Conservation (phyloP, 306 rosid species). For the Betula pendula region DNA sequence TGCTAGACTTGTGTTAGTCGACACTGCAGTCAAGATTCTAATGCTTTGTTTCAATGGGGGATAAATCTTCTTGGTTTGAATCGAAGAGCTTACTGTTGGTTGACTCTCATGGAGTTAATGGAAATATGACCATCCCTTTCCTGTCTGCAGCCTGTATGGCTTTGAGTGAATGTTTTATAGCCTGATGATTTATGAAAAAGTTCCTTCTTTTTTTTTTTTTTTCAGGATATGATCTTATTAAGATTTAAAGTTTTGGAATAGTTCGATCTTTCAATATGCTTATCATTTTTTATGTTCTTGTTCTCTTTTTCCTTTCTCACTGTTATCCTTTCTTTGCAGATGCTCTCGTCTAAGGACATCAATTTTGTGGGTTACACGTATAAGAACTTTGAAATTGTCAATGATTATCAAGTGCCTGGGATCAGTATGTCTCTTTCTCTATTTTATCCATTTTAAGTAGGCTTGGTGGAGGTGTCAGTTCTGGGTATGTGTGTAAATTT, state of each 20-base stretch:
- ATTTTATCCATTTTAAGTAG: conserved; percentile 4
- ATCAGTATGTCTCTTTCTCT: conserved; percentile 56
- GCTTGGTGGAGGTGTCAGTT: conserved; percentile 18
- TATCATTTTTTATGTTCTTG: neutral
- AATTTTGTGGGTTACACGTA: conserved; percentile 97
- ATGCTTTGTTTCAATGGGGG: neutral
- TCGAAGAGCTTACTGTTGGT: neutral
- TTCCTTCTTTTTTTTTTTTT: neutral
- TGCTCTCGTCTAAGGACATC: conserved; percentile 96
- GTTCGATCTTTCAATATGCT: conserved; percentile 15
- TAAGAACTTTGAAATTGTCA: conserved; percentile 93
- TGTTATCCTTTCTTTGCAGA: conserved; percentile 50
- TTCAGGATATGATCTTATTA: conserved; percentile 6
- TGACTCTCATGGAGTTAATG: conserved; percentile 12
- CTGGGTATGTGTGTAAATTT: conserved; percentile 6
- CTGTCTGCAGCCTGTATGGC: conserved; percentile 3
- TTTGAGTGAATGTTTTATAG: conserved; percentile 20
- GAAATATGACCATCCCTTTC: conserved; percentile 19
- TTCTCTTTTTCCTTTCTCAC: conserved; percentile 19
- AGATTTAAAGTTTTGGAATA: conserved; percentile 3
- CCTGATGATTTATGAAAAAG: conserved; percentile 4
- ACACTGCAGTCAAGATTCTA: neutral
- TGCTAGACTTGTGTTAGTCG: neutral
- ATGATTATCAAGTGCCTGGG: conserved; percentile 97
- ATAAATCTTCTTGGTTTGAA: neutral